Evolutionary conservation across 202 grass and related monocot species (phyloP), one percentile per base, ranked within the genome.

Genomic region (Zizania palustris): DNA sequence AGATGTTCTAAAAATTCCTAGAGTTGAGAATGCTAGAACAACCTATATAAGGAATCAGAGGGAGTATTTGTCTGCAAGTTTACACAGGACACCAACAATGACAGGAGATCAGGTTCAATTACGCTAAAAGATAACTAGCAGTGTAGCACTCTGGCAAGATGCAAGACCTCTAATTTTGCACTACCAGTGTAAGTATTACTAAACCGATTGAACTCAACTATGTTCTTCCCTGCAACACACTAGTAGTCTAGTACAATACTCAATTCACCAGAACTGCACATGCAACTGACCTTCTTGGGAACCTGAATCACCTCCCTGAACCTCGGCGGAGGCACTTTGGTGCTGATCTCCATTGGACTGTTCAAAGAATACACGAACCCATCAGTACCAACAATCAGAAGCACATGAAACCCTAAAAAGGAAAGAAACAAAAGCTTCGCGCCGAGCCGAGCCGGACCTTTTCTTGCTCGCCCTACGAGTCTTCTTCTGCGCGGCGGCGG

Each of bases 341-440:
- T 90, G 70, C 95, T 98, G 37, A 92, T 85, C 85, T 98, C 96
- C 87, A 89, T 95, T n/a, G 95, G 95, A 73, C 95, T 95, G 60
- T 49, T 39, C 43, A 63, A 67, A 41, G 45, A 3, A 59, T 73
- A 81, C 3, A 48, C 0, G 14, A 69, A 64, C 8, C 37, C 22
- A 71, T 78, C 50, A 82, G 46, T 15, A 73, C 22, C 41, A 22
- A 45, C 65, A 33, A 14, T 12, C 5, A 20, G 10, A 10, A 72
- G 28, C 28, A 28, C 28, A 28, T 28, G 28, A 84, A 65, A 7
- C 34, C 33, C 55, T 43, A 53, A 11, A 33, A 60, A 80, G 56
- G 39, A 21, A 21, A 28, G 28, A 28, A 28, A 28, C 2, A 15
- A 6, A 6, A 68, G 33, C 41, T 77, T 13, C 54, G 14, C 9